Conservation (phyloP, 495 filamentous ascomycete species). For the Penicillium canariense region DNA sequence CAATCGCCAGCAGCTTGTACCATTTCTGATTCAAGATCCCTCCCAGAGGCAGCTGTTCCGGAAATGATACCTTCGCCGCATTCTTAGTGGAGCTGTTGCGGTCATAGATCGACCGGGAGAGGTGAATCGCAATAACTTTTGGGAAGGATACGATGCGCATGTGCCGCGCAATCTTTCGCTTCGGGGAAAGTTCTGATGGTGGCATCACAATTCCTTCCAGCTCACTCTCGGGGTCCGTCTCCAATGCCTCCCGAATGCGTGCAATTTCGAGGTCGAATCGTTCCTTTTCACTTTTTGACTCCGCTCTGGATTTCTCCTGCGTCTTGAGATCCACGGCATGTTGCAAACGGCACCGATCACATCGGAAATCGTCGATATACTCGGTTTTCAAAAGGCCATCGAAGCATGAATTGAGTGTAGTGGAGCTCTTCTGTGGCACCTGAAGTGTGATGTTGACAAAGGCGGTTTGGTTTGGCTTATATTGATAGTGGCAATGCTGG, state of each 20-base stretch:
- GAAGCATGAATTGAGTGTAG: constrained; percentile 72
- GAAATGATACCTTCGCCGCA: constrained; percentile 87
- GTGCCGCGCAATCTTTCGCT: constrained; percentile 78
- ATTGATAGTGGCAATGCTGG: constrained; percentile 81
- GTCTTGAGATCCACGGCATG: constrained; percentile 62
- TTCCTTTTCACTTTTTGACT: constrained; percentile 45
- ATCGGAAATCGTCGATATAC: constrained; percentile 94
- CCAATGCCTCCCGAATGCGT: constrained; percentile 59
- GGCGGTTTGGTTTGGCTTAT: constrained; percentile 73
- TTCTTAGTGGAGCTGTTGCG: constrained; percentile 83
- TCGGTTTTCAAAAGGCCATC: constrained; percentile 93
- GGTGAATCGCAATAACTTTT: constrained; percentile 84
- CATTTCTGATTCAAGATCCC: constrained; percentile 71
- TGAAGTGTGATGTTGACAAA: constrained; percentile 93
- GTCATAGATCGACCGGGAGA: constrained; percentile 90
- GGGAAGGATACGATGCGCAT: constrained; percentile 84
- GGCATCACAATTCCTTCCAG: constrained; percentile 74
- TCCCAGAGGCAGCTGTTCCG: constrained; percentile 77
- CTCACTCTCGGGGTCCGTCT: constrained; percentile 72
- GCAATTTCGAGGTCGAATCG: constrained; percentile 55
- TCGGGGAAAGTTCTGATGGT: constrained; percentile 67
- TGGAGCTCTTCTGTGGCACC: constrained; percentile 74
- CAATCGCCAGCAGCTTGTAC: constrained; percentile 82
- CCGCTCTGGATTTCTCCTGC: constrained; percentile 47
- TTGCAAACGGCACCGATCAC: constrained; percentile 84